phyloP scores from a whole-genome alignment of 2,329 filamentous ascomycete species.

The Pyrenochaeta sp. region DNA sequence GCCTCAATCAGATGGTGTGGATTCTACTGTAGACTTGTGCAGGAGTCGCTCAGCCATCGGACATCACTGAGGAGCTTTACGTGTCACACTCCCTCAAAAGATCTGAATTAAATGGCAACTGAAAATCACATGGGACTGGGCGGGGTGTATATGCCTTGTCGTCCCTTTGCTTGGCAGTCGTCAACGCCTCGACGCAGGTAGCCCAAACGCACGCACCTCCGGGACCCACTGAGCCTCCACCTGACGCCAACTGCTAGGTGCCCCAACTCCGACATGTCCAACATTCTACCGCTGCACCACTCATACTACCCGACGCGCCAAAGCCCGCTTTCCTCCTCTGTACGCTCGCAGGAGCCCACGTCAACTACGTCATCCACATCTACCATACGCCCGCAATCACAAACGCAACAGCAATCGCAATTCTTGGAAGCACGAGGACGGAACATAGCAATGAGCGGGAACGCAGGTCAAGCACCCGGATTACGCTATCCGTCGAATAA shows the following conservation, averaged over 20 bases:
- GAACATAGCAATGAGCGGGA: slow-evolving; percentile 35
- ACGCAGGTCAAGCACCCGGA: slow-evolving; percentile 52
- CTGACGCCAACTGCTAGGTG: not conserved
- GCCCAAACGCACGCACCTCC: not conserved
- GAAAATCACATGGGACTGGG: no score
- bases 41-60: no score
- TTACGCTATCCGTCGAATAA: slow-evolving; percentile 90
- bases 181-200: not conserved
- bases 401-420: slow-evolving; percentile 13
- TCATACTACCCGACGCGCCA: slow-evolving; percentile 18
- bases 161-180: not conserved
- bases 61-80: no score
- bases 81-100: no score
- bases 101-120: no score
- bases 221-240: not conserved
- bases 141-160: no score
- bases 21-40: no score
- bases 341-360: slow-evolving; percentile 4
- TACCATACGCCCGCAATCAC: slow-evolving; percentile 9
- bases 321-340: slow-evolving; percentile 9
- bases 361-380: slow-evolving; percentile 8
- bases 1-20: no score
- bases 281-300: slow-evolving; percentile 29
- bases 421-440: slow-evolving; percentile 13
- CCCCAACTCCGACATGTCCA: slow-evolving; percentile 27